Percentiles rank a stretch among this genome's conserved stretches.
phyloP scores from a whole-genome alignment of 176 grass and related monocot species.

The Cocos nucifera region DNA sequence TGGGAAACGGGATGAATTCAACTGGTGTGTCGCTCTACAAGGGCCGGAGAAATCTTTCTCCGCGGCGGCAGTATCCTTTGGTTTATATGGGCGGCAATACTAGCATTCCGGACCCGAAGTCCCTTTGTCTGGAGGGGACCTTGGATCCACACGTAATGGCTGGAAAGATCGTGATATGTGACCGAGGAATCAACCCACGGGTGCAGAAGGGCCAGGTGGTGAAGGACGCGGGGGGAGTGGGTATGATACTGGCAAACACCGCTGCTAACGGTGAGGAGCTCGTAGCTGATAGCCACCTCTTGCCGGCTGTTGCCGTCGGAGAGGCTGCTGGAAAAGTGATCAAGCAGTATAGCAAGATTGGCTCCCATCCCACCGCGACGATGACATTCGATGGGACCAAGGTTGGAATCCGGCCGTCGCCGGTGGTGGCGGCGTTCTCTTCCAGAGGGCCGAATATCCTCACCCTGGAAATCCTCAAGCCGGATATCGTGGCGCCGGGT shows the following conservation, averaged over 20 bases:
- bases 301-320: conserved; percentile 75
- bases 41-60: conserved; percentile 32
- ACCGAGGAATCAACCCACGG: conserved; percentile 79
- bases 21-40: conserved; percentile 88
- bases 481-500: conserved; percentile 66
- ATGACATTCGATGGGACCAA: conserved; percentile 74
- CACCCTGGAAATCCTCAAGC: conserved; percentile 89
- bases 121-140: conserved; percentile 79
- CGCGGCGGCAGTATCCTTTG: conserved; percentile 48
- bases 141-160: conserved; percentile 45
- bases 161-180: conserved; percentile 91
- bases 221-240: conserved; percentile 65
- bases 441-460: conserved; percentile 84
- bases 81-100: conserved; percentile 72
- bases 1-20: conserved; percentile 63
- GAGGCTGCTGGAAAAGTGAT: conserved; percentile 36
- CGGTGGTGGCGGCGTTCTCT: conserved; percentile 84
- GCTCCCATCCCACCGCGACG: conserved; percentile 48
- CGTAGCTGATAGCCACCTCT: conserved; percentile 91
- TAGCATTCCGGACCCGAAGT: conserved; percentile 58
- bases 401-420: conserved; percentile 82
- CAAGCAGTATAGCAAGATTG: conserved; percentile 49
- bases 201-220: conserved; percentile 98
- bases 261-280: conserved; percentile 81
- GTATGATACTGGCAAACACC: conserved; percentile 83